Evolutionary conservation across 371 early-diverging fungal genomes (phyloP), one percentile per base, ranked within the genome.

Genomic region (Conidiobolus incongruus): DNA sequence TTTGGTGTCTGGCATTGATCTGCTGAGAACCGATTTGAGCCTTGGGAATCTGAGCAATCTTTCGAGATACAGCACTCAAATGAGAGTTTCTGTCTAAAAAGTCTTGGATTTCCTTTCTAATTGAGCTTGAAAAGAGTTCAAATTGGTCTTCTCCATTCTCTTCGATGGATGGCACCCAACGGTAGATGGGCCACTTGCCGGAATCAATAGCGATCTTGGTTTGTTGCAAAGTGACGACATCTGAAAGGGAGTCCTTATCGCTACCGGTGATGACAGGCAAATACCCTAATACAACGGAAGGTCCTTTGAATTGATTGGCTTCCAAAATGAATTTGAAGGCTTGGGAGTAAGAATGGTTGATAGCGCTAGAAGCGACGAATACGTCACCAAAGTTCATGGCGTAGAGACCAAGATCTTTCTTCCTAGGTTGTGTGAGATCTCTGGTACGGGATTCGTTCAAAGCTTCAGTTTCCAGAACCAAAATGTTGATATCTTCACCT

Each of bases 401-500:
- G 52, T 87, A 88, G 21, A 92, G 67, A 46, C 87, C 93, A 50
- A 89, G 66, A 54, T 92, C 91, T 66, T 88, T 89, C 74, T 88
- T 85, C 58, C 80, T 75, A 46, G 64, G 60, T 40, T 77, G 75
- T 4, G 55, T 52, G 44, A 49, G 48, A 8, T 38, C 37, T 35
- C 57, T 45, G 17, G 54, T 46, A 35, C 66, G 67, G 22, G 21
- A n/a, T 28, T 65, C 69, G 10, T 75, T 67, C 49, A 87, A 82
- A 32, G 78, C 69, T 44, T 74, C 66, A 15, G 75, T 81, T 53
- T 88, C 90, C 34, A 91, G 63, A 41, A 89, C 69, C 44, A 91
- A 61, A 61, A 91, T 64, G 59, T 88, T 89, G 61, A 91, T 66
- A 55, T 86, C 77, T 37, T 81, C 69, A 13, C 75, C 72, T 47